phyloP scores from a whole-genome alignment of 2,329 filamentous ascomycete genomes.

The Hypoxylon sp. region DNA sequence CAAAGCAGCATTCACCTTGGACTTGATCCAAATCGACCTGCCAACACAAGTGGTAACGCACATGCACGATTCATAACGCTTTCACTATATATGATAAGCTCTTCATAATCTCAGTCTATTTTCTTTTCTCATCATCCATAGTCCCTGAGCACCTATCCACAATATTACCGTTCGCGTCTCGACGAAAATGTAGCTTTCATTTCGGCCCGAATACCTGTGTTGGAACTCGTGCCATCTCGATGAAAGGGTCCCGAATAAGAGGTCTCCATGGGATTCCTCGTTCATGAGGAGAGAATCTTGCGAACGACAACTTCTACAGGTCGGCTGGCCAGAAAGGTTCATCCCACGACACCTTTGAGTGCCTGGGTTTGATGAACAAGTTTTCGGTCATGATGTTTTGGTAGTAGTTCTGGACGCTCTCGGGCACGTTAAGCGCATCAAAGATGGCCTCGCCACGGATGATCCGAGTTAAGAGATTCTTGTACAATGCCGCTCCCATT shows the following conservation, averaged over 20 bases:
- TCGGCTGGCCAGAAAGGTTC: constrained; percentile 27
- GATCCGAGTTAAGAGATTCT: not conserved
- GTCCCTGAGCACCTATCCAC: not conserved
- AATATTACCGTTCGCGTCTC: not conserved
- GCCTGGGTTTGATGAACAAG: not conserved
- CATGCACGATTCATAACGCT: not conserved
- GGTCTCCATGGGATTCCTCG: not conserved
- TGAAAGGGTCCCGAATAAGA: not conserved
- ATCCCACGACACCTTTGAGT: constrained; percentile 11
- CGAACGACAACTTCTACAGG: not conserved
- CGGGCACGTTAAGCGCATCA: not conserved
- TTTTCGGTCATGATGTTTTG: not conserved
- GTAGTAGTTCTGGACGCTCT: not conserved
- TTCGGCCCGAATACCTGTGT: too few relatives aligned
- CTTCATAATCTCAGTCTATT: not conserved
- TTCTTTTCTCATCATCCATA: not conserved
- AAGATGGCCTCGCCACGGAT: not conserved
- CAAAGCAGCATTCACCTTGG: not conserved
- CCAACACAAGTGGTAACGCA: not conserved
- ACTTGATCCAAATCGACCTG: not conserved
- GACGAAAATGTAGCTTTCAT: too few relatives aligned
- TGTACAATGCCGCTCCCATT: not conserved
- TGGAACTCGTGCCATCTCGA: not conserved
- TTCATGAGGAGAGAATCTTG: not conserved
- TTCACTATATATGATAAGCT: not conserved